A percentile compares a stretch with the other conserved stretches of the same genome.
phyloP scores from a whole-genome alignment of 139 green algal genomes.

The Chlorella sp. region DNA sequence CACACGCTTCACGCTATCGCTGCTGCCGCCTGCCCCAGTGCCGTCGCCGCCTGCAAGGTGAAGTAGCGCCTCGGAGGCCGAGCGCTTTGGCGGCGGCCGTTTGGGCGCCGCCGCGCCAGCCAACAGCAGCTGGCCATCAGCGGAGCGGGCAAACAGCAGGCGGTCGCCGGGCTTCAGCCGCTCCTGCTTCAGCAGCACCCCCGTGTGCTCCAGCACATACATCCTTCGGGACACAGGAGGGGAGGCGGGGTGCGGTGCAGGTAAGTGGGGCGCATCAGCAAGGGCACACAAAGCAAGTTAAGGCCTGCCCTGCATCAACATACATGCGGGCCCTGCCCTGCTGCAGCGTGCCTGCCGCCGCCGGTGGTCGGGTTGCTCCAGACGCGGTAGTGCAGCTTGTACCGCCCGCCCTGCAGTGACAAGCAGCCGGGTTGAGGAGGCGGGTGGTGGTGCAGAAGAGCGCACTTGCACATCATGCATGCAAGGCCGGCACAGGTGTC shows the following conservation, averaged over 20 bases:
- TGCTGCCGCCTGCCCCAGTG: not conserved
- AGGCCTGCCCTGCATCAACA: not conserved
- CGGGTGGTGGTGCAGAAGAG: too few relatives aligned
- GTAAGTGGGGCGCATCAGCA: too few relatives aligned
- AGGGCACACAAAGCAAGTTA: not conserved
- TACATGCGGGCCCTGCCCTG: too few relatives aligned
- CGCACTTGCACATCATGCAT: too few relatives aligned
- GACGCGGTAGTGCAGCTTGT: slow-evolving; percentile 6
- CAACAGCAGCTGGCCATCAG: not conserved
- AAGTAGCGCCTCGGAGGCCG: not conserved
- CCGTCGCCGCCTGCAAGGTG: not conserved
- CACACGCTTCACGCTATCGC: not conserved
- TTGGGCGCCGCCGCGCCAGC: not conserved
- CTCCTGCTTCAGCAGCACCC: not conserved
- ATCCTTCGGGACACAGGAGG: not conserved
- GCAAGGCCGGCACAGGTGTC: not conserved
- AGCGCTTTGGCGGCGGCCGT: not conserved
- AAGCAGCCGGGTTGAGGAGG: too few relatives aligned
- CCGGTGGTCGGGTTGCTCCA: slow-evolving; percentile 9
- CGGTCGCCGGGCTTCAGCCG: not conserved
- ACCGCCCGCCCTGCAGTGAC: not conserved
- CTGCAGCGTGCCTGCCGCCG: not conserved
- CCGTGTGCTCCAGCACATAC: slow-evolving; percentile 18
- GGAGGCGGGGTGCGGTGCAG: not conserved
- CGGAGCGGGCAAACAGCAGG: not conserved